phyloP scores from a whole-genome alignment of 345 rosid genomes.

The Conringia planisiliqua region DNA sequence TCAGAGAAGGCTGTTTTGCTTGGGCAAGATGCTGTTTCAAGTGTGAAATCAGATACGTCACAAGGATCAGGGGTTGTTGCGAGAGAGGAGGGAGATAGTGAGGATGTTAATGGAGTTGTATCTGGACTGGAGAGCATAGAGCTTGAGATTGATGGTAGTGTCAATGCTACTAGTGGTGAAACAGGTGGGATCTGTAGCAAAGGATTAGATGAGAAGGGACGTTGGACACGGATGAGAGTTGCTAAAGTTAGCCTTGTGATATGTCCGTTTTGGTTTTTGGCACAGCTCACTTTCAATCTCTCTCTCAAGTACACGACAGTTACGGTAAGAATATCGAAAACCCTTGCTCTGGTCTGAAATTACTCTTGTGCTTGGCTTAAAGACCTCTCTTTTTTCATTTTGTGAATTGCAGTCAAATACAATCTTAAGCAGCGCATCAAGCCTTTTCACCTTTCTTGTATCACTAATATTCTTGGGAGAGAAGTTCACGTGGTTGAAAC shows the following conservation, averaged over 20 bases:
- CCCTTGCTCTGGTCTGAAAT: background rate
- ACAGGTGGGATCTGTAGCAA: slow-evolving; percentile 8
- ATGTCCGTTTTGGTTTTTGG: slow-evolving; percentile 93
- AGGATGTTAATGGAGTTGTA: slow-evolving; percentile 31
- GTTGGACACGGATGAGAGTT: slow-evolving; percentile 83
- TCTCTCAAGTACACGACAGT: slow-evolving; percentile 88
- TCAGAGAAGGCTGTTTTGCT: slow-evolving; percentile 77
- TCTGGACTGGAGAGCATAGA: slow-evolving; percentile 32
- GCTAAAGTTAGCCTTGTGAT: slow-evolving; percentile 77
- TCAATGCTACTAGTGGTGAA: slow-evolving; percentile 27
- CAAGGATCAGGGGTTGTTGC: slow-evolving; percentile 28
- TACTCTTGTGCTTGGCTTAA: background rate
- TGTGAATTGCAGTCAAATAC: slow-evolving; percentile 76
- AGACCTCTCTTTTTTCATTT: background rate
- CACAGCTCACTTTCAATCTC: slow-evolving; percentile 81
- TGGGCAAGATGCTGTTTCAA: slow-evolving; percentile 39
- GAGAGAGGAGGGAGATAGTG: slow-evolving; percentile 41
- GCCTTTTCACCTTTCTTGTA: slow-evolving; percentile 87
- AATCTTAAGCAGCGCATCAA: slow-evolving; percentile 85
- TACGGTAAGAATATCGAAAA: slow-evolving; percentile 47
- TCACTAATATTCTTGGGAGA: slow-evolving; percentile 75
- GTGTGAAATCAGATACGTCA: slow-evolving; percentile 28
- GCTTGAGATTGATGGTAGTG: slow-evolving; percentile 26
- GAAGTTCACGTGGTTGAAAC: slow-evolving; percentile 87
- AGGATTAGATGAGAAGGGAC: slow-evolving; percentile 70